Conservation (phyloP, 2,329 filamentous ascomycete species). For the Zymoseptoria tritici region DNA sequence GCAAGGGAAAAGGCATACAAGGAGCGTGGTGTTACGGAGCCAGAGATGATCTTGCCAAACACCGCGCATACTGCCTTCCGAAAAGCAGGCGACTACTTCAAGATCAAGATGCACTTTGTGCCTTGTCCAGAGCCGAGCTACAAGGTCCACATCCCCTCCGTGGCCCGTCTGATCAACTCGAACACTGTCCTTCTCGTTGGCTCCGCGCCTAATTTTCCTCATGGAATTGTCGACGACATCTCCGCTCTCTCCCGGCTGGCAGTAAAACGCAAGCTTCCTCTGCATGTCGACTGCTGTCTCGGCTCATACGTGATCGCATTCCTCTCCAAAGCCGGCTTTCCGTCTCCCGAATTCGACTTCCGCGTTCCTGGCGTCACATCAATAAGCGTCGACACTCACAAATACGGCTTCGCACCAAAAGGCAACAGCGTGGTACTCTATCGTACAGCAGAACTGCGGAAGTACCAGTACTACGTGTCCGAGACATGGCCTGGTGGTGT, state of each 20-base stretch:
- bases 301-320: slow-evolving; percentile 92
- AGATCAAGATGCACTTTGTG: slow-evolving; percentile 88
- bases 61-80: slow-evolving; percentile 95
- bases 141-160: slow-evolving; percentile 71
- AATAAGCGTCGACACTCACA: slow-evolving; percentile 96
- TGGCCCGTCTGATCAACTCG: slow-evolving; percentile 79
- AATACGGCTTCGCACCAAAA: slow-evolving; percentile 97
- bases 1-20: slow-evolving; percentile 81
- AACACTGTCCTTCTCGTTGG: slow-evolving; percentile 93
- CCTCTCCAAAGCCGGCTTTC: slow-evolving; percentile 88
- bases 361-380: slow-evolving; percentile 86
- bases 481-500: slow-evolving; percentile 94
- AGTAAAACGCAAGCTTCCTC: slow-evolving; percentile 66
- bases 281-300: slow-evolving; percentile 96
- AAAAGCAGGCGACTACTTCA: slow-evolving; percentile 92
- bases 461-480: slow-evolving; percentile 93
- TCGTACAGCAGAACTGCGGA: slow-evolving; percentile 67
- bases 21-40: slow-evolving; percentile 82
- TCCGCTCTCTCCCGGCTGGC: slow-evolving; percentile 75
- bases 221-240: slow-evolving; percentile 97
- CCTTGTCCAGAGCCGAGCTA: slow-evolving; percentile 76
- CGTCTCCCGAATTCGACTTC: slow-evolving; percentile 85
- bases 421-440: slow-evolving; percentile 92
- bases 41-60: slow-evolving; percentile 94
- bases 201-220: slow-evolving; percentile 93